phyloP scores from a whole-genome alignment of 1,284 basidiomycete genomes.

The Trametes sp. region DNA sequence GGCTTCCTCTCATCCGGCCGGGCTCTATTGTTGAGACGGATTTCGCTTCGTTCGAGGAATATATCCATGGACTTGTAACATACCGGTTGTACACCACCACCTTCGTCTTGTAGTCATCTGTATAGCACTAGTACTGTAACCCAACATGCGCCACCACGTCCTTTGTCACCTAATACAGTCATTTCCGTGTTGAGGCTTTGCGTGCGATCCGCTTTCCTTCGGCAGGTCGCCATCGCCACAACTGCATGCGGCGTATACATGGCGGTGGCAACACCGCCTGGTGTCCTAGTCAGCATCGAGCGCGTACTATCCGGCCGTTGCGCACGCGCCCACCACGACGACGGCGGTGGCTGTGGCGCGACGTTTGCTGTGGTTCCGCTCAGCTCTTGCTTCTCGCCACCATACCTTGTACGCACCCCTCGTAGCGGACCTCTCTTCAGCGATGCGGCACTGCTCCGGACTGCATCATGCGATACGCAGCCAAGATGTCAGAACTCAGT shows the following conservation, averaged over 20 bases:
- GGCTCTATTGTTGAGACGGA: constrained; percentile 1
- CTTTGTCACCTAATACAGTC: constrained; percentile 8
- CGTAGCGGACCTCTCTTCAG: too few relatives aligned
- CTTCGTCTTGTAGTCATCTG: neutral
- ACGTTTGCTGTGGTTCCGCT: too few relatives aligned
- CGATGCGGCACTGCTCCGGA: too few relatives aligned
- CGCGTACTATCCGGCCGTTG: too few relatives aligned
- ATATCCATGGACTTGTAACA: constrained; percentile 16
- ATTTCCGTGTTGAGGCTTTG: neutral
- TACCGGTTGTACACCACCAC: constrained; percentile 13
- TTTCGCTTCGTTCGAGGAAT: neutral
- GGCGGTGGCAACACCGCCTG: too few relatives aligned
- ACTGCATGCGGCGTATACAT: neutral
- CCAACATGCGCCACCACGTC: constrained; percentile 12
- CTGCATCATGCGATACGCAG: too few relatives aligned
- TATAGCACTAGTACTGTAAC: constrained; percentile 4
- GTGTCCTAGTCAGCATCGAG: too few relatives aligned
- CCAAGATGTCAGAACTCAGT: too few relatives aligned
- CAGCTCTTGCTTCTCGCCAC: too few relatives aligned
- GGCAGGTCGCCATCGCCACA: neutral
- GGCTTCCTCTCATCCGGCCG: neutral
- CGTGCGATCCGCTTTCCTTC: neutral
- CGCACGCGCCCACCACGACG: neutral
- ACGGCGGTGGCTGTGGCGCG: neutral
- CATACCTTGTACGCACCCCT: too few relatives aligned